phyloP scores from a whole-genome alignment of 2,329 filamentous ascomycete species.

The Colletotrichum trifolii region DNA sequence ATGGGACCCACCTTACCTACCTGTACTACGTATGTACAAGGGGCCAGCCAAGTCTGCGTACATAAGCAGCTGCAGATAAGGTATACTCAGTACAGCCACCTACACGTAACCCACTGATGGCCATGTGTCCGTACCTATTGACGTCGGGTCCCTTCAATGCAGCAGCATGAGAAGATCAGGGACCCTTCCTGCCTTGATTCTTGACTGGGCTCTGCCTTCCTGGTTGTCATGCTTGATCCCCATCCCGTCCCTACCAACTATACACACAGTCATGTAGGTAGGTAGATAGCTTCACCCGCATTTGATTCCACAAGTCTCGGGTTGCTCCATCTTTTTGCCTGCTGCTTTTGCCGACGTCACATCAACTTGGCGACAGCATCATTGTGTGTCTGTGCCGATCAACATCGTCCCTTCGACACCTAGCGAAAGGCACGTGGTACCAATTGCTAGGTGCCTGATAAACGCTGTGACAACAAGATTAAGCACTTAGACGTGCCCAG shows the following conservation, averaged over 20 bases:
- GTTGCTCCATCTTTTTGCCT: not conserved
- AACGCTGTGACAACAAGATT: no score
- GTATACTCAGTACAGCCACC: no score
- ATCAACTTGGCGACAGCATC: constrained; percentile 24
- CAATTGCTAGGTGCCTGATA: no score
- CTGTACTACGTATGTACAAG: not conserved
- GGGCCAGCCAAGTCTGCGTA: no score
- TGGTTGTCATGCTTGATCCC: not conserved
- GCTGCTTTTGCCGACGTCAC: constrained; percentile 24
- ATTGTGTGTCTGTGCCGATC: not conserved
- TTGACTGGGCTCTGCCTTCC: not conserved
- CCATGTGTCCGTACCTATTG: no score
- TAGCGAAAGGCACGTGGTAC: no score
- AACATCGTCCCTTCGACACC: not conserved
- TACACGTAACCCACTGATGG: no score
- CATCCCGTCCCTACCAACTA: not conserved
- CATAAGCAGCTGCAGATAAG: no score
- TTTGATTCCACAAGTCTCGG: constrained; percentile 3
- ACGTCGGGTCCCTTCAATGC: no score
- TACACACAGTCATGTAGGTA: no score
- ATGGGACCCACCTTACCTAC: not conserved
- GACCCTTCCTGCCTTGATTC: constrained; percentile 30
- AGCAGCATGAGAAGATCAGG: not conserved
- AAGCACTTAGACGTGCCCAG: no score
- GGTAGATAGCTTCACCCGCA: not conserved